Evolutionary conservation across 257 asterid genomes (phyloP).

Genomic region (Echium plantagineum): DNA sequence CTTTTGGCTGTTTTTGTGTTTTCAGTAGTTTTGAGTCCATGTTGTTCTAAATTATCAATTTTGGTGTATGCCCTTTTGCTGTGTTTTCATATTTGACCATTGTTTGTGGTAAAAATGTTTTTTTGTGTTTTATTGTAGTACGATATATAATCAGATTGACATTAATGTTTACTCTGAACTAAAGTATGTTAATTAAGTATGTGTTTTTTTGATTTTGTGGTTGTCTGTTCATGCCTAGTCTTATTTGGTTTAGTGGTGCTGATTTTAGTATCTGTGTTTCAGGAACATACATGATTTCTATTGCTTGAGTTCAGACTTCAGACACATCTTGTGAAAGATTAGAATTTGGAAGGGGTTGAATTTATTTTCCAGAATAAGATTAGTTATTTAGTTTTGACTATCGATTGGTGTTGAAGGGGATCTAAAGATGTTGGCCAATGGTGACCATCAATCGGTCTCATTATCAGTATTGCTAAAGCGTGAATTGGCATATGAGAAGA

Average conservation of each 20-base stretch:
- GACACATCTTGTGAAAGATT: not conserved
- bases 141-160: not conserved
- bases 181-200: no score
- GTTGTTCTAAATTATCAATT: not conserved
- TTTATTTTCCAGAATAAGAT: not conserved
- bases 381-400: not conserved
- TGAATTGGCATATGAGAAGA: constrained; percentile 61
- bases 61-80: not conserved
- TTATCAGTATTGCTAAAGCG: constrained; percentile 59
- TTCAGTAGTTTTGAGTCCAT: no score
- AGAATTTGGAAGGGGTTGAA: not conserved
- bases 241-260: not conserved
- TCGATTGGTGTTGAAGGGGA: constrained; percentile 9
- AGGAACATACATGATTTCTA: not conserved
- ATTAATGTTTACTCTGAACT: no score
- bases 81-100: not conserved
- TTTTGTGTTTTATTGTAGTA: not conserved
- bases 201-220: not conserved
- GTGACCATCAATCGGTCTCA: constrained; percentile 61
- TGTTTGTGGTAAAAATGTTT: not conserved
- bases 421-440: constrained; percentile 44
- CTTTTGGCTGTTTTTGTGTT: not conserved
- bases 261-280: not conserved
- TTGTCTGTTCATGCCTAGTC: not conserved
- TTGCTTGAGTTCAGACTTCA: not conserved